A percentile compares a stretch with the other conserved stretches of the same genome.
Conservation (phyloP, 495 filamentous ascomycete species). For the Penicillium chermesinum region DNA sequence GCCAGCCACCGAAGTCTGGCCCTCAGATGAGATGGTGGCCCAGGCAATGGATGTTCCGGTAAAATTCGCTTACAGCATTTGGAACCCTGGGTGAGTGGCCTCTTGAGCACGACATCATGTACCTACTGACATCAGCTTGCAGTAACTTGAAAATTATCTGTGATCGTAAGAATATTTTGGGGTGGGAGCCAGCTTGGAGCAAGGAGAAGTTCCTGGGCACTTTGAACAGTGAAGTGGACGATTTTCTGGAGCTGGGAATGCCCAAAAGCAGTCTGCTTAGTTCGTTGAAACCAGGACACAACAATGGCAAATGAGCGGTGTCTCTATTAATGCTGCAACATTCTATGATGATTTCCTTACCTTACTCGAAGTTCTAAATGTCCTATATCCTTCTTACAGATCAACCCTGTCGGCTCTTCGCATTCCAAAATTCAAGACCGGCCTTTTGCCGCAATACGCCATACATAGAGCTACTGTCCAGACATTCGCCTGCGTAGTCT, state of each 20-base stretch:
- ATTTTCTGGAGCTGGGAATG: constrained; percentile 6
- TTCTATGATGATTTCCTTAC: too few relatives aligned
- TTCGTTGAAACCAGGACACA: neutral
- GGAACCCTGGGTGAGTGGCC: neutral
- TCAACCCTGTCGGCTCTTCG: constrained; percentile 37
- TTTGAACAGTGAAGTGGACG: constrained; percentile 4
- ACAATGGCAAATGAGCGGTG: neutral
- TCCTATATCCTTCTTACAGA: neutral
- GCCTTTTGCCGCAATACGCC: constrained; percentile 39
- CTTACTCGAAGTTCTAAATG: too few relatives aligned
- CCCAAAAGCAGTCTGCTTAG: constrained; percentile 3
- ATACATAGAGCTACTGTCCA: constrained; percentile 45
- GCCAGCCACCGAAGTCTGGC: neutral
- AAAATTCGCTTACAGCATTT: constrained; percentile 1
- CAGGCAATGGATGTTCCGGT: neutral
- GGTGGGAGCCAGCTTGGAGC: constrained; percentile 6
- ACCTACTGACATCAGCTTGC: neutral
- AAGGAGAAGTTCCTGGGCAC: constrained; percentile 1
- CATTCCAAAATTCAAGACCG: constrained; percentile 43
- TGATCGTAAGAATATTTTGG: neutral
- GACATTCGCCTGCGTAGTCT: constrained; percentile 37
- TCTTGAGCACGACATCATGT: neutral
- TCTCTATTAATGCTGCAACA: too few relatives aligned
- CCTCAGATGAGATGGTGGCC: constrained; percentile 3
- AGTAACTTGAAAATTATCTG: neutral